Evolutionary conservation across 148 eudicot genomes (phyloP), one percentile per base, ranked within the genome.

Genomic region (Polygonum maritimum): DNA sequence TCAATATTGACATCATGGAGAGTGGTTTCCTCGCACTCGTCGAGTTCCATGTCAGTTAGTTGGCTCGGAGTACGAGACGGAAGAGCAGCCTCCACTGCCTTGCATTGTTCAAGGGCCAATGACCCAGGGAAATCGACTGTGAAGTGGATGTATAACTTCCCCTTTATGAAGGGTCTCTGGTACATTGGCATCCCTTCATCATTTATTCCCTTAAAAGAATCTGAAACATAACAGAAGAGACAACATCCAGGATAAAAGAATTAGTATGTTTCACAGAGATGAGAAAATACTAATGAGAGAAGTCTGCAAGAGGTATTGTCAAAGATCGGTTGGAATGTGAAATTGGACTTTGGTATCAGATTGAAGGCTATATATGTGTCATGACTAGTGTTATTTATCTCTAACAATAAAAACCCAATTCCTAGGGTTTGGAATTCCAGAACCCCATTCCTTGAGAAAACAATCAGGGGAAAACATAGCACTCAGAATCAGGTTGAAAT

Each of bases 111-210:
- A 3, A 80, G 76, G 19, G 73, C 63, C 58, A 87, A 70, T 19
- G 86, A 76, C 2, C 85, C 88, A 0, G 90, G 90, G 76, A 87
- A 87, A 13, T 87, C 90, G 7, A 87, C 85, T 2, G 80, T 82
- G 84, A 87, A 87, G 72, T 87, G 90, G 48, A 87, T 80, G 57
- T 87, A 87, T 62, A 87, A 78, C 73, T 87, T 87, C 13, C 90
- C 90, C 58, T 63, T 83, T 88, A 87, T 85, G 84, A 87, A 85
- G 22, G 90, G 85, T 82, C 85, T 85, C 82, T 78, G 78, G 77
- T 87, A 87, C 81, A 85, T 82, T 21, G 90, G 90, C 90, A 87
- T 87, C 38, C 90, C 90, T 74, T 87, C 90, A 62, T 87, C 90
- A 51, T 87, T 84, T 21, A 87, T 82, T 47, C 85, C 90, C 87